Conservation (phyloP, 306 rosid genomes). For the Medicago truncatula region DNA sequence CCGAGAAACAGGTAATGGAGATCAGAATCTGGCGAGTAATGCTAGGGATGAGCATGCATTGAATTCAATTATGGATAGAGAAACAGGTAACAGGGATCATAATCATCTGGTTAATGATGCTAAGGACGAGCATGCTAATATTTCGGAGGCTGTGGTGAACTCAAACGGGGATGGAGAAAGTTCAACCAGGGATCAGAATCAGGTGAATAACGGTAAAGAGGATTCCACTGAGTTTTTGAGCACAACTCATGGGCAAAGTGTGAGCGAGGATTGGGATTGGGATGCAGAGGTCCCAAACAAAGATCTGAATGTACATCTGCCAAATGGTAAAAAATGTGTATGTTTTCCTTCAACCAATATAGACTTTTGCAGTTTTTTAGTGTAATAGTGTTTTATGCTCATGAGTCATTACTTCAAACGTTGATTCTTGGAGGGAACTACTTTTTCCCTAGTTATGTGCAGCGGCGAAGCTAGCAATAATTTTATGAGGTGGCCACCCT, state of each 20-base stretch:
- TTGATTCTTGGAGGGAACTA: background rate
- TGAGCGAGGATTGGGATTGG: constrained; percentile 27
- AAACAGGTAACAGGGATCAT: background rate
- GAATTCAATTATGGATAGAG: background rate
- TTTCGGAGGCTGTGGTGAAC: background rate
- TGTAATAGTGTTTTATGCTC: constrained; percentile 5
- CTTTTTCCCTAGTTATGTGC: constrained; percentile 20
- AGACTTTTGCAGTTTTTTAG: constrained; percentile 3
- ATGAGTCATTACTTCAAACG: background rate
- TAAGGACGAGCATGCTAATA: background rate
- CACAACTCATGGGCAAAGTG: constrained; percentile 30
- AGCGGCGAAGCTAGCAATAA: no score
- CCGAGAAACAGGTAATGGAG: background rate
- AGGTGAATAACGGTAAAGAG: constrained; percentile 45
- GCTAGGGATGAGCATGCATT: background rate
- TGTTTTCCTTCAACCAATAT: constrained; percentile 44
- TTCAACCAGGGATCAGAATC: constrained; percentile 36
- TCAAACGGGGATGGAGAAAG: constrained; percentile 8
- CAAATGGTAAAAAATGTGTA: constrained; percentile 64
- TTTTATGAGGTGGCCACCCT: no score
- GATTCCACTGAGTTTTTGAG: constrained; percentile 41
- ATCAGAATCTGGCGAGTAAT: background rate
- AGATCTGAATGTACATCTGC: constrained; percentile 45
- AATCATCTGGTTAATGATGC: background rate
- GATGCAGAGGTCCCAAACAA: constrained; percentile 44